Conservation (phyloP, 169 alveolate species). For the Eimeria sp. region DNA sequence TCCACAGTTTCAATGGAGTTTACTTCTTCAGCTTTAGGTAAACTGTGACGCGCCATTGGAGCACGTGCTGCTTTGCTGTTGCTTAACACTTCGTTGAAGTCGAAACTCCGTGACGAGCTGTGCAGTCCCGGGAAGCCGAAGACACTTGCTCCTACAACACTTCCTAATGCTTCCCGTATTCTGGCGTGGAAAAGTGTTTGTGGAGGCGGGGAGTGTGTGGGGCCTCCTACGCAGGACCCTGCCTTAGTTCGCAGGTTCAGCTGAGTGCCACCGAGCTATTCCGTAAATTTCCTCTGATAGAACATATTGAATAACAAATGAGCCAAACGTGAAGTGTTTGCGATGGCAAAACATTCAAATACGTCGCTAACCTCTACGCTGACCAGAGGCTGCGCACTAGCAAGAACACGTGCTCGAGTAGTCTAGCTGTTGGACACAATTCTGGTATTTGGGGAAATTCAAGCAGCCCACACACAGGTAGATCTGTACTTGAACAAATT, state of each 20-base stretch:
- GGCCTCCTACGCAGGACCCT: neutral
- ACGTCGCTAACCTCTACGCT: neutral
- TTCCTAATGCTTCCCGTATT: neutral
- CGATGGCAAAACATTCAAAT: conserved; percentile 23
- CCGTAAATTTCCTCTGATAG: neutral
- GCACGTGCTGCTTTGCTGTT: neutral
- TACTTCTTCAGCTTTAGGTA: neutral
- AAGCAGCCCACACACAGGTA: neutral
- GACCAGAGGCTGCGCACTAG: neutral
- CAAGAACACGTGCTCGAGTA: neutral
- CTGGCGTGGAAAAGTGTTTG: neutral
- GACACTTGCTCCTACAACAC: neutral
- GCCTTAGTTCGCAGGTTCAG: neutral
- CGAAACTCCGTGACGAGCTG: neutral
- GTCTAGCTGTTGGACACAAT: neutral
- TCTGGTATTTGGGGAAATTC: neutral
- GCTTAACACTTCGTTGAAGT: neutral
- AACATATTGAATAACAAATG: neutral
- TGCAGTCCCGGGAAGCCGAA: neutral
- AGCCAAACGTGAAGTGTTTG: neutral
- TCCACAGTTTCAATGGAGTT: neutral
- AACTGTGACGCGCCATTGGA: conserved; percentile 16
- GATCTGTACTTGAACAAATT: neutral
- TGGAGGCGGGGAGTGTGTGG: neutral
- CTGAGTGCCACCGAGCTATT: neutral